Evolutionary conservation across 176 grass and related monocot genomes (phyloP).

Genomic region (Lolium multiflorum): DNA sequence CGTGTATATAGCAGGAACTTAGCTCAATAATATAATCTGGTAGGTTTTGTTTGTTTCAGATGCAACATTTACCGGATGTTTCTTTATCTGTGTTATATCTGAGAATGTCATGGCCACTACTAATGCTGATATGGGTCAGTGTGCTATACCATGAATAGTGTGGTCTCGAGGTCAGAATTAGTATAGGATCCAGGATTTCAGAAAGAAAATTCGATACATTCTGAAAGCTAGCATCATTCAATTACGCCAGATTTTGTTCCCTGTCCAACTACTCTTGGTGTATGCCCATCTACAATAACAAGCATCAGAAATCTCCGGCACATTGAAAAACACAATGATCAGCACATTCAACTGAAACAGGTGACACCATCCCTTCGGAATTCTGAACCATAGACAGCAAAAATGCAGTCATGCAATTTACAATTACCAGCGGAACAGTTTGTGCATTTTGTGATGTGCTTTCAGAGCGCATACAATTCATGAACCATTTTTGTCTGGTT

Average conservation of each 20-base stretch:
- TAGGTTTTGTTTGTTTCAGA: background rate
- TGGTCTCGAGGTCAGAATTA: background rate
- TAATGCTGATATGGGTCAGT: background rate
- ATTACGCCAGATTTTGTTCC: background rate
- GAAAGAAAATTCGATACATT: background rate
- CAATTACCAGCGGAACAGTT: conserved; percentile 29
- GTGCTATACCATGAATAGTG: background rate
- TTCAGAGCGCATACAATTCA: background rate
- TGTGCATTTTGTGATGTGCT: conserved; percentile 12
- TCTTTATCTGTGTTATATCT: background rate
- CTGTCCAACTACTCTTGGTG: background rate
- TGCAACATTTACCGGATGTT: background rate
- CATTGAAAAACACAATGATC: background rate
- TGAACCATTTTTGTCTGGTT: conserved; percentile 20
- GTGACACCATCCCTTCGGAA: background rate
- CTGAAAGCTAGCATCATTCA: conserved; percentile 3
- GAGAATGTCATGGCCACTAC: background rate
- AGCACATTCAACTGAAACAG: conserved; percentile 20
- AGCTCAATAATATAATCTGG: conserved; percentile 26
- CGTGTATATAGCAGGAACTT: conserved; percentile 41
- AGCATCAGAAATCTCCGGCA: background rate
- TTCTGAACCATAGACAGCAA: conserved; percentile 17
- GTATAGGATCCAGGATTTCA: background rate
- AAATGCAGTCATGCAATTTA: conserved; percentile 46
- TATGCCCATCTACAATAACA: conserved; percentile 8